Evolutionary conservation across 2,329 filamentous ascomycete species (phyloP).

Genomic region (Trichoderma koningiopsis): DNA sequence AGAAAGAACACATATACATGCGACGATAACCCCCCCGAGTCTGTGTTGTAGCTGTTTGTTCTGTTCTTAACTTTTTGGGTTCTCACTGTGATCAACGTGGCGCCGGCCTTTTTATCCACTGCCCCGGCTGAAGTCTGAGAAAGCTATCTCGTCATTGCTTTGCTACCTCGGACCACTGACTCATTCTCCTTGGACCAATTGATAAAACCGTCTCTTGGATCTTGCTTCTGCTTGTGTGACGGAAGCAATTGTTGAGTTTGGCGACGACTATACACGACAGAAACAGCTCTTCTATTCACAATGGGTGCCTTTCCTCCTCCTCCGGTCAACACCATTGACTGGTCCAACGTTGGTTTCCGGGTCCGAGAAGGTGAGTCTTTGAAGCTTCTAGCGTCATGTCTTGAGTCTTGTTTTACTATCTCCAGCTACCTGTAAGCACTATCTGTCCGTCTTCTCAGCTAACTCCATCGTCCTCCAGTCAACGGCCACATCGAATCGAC

Average conservation of each 20-base stretch:
- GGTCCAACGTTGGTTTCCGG: constrained; percentile 89
- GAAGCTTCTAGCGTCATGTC: neutral
- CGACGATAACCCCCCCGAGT: neutral
- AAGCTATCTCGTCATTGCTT: neutral
- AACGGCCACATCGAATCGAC: constrained; percentile 92
- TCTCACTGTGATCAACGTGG: constrained; percentile 21
- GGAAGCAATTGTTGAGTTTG: neutral
- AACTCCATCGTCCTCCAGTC: constrained; percentile 55
- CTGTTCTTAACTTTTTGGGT: neutral
- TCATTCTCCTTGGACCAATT: neutral
- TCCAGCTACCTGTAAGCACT: neutral
- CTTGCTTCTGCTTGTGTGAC: neutral
- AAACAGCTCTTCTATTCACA: constrained; percentile 24
- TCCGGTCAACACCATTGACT: constrained; percentile 83
- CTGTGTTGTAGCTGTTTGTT: neutral
- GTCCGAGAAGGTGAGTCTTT: constrained; percentile 74
- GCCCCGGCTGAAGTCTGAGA: neutral
- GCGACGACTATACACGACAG: neutral
- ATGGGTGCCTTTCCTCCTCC: constrained; percentile 72
- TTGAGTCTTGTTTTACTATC: neutral
- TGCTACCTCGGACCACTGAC: neutral
- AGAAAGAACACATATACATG: neutral
- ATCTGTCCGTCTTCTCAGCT: neutral
- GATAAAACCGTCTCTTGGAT: neutral
- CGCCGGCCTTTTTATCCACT: neutral